A percentile compares a stretch with the other conserved stretches of the same genome.
phyloP scores from a whole-genome alignment of 2,329 filamentous ascomycete genomes.

The Clonostachys sp. region DNA sequence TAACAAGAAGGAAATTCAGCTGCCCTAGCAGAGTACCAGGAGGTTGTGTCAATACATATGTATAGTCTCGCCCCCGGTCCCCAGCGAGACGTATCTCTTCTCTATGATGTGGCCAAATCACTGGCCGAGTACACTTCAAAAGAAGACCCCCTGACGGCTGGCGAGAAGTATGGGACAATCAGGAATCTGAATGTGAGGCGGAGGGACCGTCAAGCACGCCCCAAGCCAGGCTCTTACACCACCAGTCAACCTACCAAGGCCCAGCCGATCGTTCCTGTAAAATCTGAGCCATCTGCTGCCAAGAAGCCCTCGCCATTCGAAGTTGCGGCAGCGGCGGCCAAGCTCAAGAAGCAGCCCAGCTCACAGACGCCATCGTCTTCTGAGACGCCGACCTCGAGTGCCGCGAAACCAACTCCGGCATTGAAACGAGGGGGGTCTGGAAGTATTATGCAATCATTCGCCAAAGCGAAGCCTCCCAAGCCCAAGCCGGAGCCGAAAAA shows the following conservation, averaged over 20 bases:
- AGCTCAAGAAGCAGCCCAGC: slow-evolving; percentile 22
- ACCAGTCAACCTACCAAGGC: slow-evolving; percentile 9
- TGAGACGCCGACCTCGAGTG: slow-evolving; percentile 16
- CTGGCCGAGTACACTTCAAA: slow-evolving; percentile 48
- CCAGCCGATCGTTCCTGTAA: neutral
- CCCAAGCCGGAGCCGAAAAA: slow-evolving; percentile 39
- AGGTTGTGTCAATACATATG: slow-evolving; percentile 76
- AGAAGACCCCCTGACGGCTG: slow-evolving; percentile 55
- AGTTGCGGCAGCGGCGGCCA: slow-evolving; percentile 4
- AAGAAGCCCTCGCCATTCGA: slow-evolving; percentile 3
- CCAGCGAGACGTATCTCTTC: slow-evolving; percentile 63
- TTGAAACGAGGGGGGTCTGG: slow-evolving; percentile 54
- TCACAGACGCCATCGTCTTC: slow-evolving; percentile 4
- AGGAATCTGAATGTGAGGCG: slow-evolving; percentile 63
- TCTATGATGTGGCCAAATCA: slow-evolving; percentile 67
- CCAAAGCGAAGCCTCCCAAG: slow-evolving; percentile 48
- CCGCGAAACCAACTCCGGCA: slow-evolving; percentile 21
- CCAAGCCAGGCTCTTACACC: slow-evolving; percentile 10
- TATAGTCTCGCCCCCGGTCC: slow-evolving; percentile 77
- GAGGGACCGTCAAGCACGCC: slow-evolving; percentile 31
- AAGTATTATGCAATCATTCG: slow-evolving; percentile 76
- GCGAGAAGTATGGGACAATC: slow-evolving; percentile 68
- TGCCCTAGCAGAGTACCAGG: slow-evolving; percentile 61
- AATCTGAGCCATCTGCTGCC: neutral
- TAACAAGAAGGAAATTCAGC: slow-evolving; percentile 35